Base-by-base conservation (phyloP, 2,329 filamentous ascomycete species). In the Aspergillus transmontanensis region DNA sequence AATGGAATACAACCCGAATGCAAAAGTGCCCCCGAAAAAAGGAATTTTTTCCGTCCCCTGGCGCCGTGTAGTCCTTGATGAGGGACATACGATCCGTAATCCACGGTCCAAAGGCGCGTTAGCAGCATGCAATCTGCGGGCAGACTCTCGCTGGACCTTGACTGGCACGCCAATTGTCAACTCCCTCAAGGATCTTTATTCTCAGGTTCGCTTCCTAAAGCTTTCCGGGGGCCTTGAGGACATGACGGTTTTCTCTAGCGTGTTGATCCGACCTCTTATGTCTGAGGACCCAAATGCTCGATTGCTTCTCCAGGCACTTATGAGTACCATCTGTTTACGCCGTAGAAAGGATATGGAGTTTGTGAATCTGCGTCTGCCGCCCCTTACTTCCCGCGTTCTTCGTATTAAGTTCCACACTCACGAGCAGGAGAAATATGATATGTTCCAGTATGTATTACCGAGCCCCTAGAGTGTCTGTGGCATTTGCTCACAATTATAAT, bases 291-390 rank as follows among this genome's bases (percentile, higher is more conserved):
- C 79, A 1, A 80, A 83, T 39, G 89, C 88, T 14, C 88, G 87
- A 55, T 77, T 84, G 12, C 80, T 94, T 4, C 83, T 96, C 4
- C 90, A 94, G 72, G 85, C 87, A 6, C 83, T 96, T 51, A 94
- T 96, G 87, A 84, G 84, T n/a, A 88, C 90, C 21, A 85, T 96
- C 54, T 95, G 91, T 70, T 82, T 97, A 26, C 87, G 93, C 43
- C 87, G 93, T 43, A 90, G 89, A 76, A 97, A 97, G 75, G 89
- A 94, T 61, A 96, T 97, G 93, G 85, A 85, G 6, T 96, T 96
- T 72, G 86, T 97, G 58, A 92, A 96, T 68, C 81, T 96, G 23
- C 90, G 88, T 65, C 83, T 96, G 10, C 93, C 93, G 0, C 82
- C 88, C 16, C 88, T 96, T 71, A 89, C 88, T 1, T 92, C 94